Evolutionary conservation across 805 yeast species (phyloP), one percentile per base, ranked within the genome.

Genomic region (Yamadazyma tumulicola): DNA sequence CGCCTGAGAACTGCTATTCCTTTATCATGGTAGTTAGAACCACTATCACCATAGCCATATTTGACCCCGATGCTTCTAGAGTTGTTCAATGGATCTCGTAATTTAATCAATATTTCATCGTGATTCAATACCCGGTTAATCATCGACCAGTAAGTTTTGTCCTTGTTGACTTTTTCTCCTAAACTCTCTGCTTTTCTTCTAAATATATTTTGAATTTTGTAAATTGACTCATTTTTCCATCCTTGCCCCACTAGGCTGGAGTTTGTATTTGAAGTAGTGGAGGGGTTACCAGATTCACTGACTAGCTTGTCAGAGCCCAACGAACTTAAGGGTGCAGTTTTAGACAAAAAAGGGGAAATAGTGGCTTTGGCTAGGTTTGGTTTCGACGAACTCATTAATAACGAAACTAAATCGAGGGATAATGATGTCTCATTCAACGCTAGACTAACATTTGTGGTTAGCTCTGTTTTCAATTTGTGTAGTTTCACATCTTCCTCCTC

Each of bases 11-110:
- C 56, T 0, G 95, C 97, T 27, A 81, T 59, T 2, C 97, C 97
- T 43, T 74, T 72, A 47, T 85, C 89, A 38, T 62, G 65, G 49
- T 77, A 86, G 14, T 67, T 74, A 1, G 95, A 85, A 0, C 97
- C 98, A 0, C 95, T 79, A 56, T 89, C 97, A 12, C 83, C 89
- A 61, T 76, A 91, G 0, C 97, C 97, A 52, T 84, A 93, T 48
- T 85, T 86, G 23, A 91, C 82, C 4, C 91, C 94, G 27, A 89
- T 70, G 7, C 77, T 74, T 13, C 77, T 67, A 0, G 69, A 55
- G 21, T 69, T 67, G 14, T 48, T 54, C 6, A 43, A 18, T 6
- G 77, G 79, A 37, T 75, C 80, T 35, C 79, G 70, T 17, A 81
- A 69, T 46, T 83, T 85, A 49, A 81, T 79, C 9, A 89, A 55